Evolutionary conservation across 1,284 basidiomycete species (phyloP).

Genomic region (Vanrija sp.): DNA sequence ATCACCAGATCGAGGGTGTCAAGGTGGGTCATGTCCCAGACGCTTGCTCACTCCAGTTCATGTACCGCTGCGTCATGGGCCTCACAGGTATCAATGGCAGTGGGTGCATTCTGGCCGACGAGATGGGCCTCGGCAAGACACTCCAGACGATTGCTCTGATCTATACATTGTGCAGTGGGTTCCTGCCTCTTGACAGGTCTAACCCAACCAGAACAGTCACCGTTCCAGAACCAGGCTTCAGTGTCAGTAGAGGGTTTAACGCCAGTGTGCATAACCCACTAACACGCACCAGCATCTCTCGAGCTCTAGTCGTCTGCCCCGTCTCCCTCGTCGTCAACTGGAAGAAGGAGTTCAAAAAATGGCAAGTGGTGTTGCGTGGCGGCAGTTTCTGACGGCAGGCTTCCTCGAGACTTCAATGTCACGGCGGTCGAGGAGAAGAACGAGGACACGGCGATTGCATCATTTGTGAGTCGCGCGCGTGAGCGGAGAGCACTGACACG

Average conservation of each 20-base stretch:
- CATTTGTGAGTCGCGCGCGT: conserved; percentile 65
- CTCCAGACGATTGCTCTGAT: conserved; percentile 77
- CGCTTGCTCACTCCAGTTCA: conserved; percentile 56
- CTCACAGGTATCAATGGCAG: conserved; percentile 73
- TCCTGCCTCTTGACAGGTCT: conserved; percentile 5
- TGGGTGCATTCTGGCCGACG: conserved; percentile 95
- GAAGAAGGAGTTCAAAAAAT: conserved; percentile 93
- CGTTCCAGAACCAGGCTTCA: conserved; percentile 60
- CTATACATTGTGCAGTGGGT: conserved; percentile 80
- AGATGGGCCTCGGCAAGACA: conserved; percentile 95
- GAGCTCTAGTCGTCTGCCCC: conserved; percentile 89
- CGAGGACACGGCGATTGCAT: conserved; percentile 61
- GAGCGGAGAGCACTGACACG: neutral
- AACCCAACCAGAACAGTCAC: conserved; percentile 61
- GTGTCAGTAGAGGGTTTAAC: conserved; percentile 35
- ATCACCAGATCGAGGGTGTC: conserved; percentile 85
- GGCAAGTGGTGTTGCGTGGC: conserved; percentile 52
- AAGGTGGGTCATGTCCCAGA: conserved; percentile 24
- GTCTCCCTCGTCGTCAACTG: conserved; percentile 95
- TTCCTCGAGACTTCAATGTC: conserved; percentile 51
- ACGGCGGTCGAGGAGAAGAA: conserved; percentile 71
- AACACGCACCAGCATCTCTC: conserved; percentile 53
- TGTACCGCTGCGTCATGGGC: conserved; percentile 97
- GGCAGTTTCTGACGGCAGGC: conserved; percentile 4
- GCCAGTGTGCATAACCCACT: neutral